Conservation (phyloP, 2,329 filamentous ascomycete genomes). For the Furcasterigmium sp. region DNA sequence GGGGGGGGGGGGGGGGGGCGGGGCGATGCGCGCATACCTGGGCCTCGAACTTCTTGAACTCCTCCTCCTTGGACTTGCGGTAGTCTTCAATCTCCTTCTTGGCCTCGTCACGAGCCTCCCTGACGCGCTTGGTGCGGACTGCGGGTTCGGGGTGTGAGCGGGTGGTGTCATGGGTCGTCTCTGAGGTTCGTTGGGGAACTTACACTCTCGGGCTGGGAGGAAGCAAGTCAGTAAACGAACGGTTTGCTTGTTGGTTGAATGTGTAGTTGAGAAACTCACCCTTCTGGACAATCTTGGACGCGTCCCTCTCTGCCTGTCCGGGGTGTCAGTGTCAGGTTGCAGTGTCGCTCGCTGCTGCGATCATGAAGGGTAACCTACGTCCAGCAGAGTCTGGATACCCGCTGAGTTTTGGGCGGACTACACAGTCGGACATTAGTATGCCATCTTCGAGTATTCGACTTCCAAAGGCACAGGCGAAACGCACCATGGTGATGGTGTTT, state of each 20-base stretch:
- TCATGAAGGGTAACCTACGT: constrained; percentile 56
- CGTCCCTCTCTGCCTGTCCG: constrained; percentile 86
- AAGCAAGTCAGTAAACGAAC: not conserved
- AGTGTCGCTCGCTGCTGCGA: not conserved
- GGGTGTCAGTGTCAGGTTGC: not conserved
- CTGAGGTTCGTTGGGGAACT: constrained; percentile 19
- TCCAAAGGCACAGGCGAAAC: not conserved
- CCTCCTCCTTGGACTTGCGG: constrained; percentile 80
- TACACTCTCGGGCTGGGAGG: constrained; percentile 78
- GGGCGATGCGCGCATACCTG: constrained; percentile 39
- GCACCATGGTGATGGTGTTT: not conserved
- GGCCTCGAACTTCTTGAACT: constrained; percentile 92
- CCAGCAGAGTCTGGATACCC: constrained; percentile 97
- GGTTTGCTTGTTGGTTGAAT: not conserved
- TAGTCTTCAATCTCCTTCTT: constrained; percentile 98
- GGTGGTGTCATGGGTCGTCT: constrained; percentile 5
- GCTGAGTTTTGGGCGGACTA: constrained; percentile 98
- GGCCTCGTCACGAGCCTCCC: constrained; percentile 91
- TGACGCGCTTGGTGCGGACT: constrained; percentile 88
- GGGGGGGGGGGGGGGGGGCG: not conserved
- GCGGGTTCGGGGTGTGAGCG: constrained; percentile 2
- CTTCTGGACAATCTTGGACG: constrained; percentile 98
- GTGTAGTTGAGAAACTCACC: constrained; percentile 49
- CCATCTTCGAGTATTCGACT: no score
- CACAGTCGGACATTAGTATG: constrained; percentile 1